A percentile compares a stretch with the other conserved stretches of the same genome.
Evolutionary conservation across 495 filamentous ascomycete species (phyloP).

Genomic region (Neurospora sp.): DNA sequence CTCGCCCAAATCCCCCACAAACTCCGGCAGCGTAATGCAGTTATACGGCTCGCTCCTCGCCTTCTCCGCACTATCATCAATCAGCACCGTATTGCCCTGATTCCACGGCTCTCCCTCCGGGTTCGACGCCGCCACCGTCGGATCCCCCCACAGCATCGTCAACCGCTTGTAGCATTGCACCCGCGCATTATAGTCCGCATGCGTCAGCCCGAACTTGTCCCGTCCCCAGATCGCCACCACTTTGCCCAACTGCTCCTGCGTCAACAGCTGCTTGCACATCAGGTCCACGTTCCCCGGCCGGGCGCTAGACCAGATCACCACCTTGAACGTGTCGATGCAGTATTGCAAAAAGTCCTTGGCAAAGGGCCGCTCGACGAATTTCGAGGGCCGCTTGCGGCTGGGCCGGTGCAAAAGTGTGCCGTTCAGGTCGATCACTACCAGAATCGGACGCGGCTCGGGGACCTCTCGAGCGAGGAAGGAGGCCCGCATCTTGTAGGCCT

Average conservation of each 20-base stretch:
- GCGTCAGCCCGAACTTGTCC: slow-evolving; percentile 59
- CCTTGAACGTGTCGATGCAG: slow-evolving; percentile 54
- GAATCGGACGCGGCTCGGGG: slow-evolving; percentile 35
- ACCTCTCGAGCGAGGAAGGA: slow-evolving; percentile 13
- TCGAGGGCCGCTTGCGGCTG: slow-evolving; percentile 30
- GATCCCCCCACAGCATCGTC: slow-evolving; percentile 55
- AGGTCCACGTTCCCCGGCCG: slow-evolving; percentile 53
- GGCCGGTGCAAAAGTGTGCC: slow-evolving; percentile 76
- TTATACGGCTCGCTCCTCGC: slow-evolving; percentile 77
- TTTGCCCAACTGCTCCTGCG: slow-evolving; percentile 22
- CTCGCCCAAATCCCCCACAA: slow-evolving; percentile 37
- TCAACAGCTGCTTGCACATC: slow-evolving; percentile 50
- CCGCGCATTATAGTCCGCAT: slow-evolving; percentile 52
- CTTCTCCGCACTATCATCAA: slow-evolving; percentile 77
- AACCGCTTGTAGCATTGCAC: slow-evolving; percentile 85
- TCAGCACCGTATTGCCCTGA: slow-evolving; percentile 79
- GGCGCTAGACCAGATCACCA: slow-evolving; percentile 91
- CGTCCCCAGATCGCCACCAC: slow-evolving; percentile 73
- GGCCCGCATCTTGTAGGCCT: slow-evolving; percentile 27
- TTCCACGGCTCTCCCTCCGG: slow-evolving; percentile 43
- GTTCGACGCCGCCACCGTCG: slow-evolving; percentile 40
- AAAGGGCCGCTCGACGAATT: slow-evolving; percentile 51
- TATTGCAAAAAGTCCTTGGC: slow-evolving; percentile 57
- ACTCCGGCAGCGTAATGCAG: slow-evolving; percentile 70
- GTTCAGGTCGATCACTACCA: slow-evolving; percentile 87